phyloP scores from a whole-genome alignment of 805 yeast genomes.

The Hanseniaspora pseudoguilliermondii region DNA sequence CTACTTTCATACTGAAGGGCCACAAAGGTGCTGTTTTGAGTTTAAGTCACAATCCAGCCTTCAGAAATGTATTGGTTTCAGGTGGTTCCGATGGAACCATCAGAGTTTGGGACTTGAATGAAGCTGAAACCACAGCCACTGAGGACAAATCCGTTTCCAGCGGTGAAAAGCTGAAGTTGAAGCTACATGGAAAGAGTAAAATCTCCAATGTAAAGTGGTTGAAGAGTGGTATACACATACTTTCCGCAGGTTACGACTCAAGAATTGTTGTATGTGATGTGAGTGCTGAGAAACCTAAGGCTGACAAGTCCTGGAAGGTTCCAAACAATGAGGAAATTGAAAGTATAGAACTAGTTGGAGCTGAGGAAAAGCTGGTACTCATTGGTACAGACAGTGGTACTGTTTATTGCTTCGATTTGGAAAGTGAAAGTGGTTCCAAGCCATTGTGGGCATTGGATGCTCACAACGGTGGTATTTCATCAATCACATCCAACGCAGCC shows the following conservation, averaged over 20 bases:
- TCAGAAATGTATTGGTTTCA: slow-evolving; percentile 77
- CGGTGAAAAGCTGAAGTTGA: slow-evolving; percentile 20
- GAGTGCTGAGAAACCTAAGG: slow-evolving; percentile 46
- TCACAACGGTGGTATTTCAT: slow-evolving; percentile 85
- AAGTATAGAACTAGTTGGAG: slow-evolving; percentile 52
- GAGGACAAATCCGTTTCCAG: slow-evolving; percentile 28
- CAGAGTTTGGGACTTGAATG: slow-evolving; percentile 83
- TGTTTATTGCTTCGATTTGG: slow-evolving; percentile 77
- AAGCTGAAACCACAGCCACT: slow-evolving; percentile 38
- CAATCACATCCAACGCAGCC: slow-evolving; percentile 55
- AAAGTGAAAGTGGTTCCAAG: slow-evolving; percentile 37
- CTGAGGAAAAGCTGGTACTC: slow-evolving; percentile 43
- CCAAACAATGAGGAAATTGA: slow-evolving; percentile 72
- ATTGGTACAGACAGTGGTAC: slow-evolving; percentile 90
- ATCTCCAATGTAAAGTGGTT: slow-evolving; percentile 80
- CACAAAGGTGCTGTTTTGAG: slow-evolving; percentile 93
- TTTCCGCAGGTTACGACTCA: slow-evolving; percentile 93
- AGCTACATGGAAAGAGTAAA: slow-evolving; percentile 62
- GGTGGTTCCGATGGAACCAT: slow-evolving; percentile 93
- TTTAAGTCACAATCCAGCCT: slow-evolving; percentile 65
- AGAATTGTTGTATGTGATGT: slow-evolving; percentile 73
- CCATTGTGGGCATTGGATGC: slow-evolving; percentile 95
- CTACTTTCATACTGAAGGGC: slow-evolving; percentile 84
- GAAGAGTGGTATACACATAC: slow-evolving; percentile 49
- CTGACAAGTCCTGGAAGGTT: slow-evolving; percentile 54